Evolutionary conservation across 208 protist species (phyloP).

Genomic region (Leishmania lainsoni): DNA sequence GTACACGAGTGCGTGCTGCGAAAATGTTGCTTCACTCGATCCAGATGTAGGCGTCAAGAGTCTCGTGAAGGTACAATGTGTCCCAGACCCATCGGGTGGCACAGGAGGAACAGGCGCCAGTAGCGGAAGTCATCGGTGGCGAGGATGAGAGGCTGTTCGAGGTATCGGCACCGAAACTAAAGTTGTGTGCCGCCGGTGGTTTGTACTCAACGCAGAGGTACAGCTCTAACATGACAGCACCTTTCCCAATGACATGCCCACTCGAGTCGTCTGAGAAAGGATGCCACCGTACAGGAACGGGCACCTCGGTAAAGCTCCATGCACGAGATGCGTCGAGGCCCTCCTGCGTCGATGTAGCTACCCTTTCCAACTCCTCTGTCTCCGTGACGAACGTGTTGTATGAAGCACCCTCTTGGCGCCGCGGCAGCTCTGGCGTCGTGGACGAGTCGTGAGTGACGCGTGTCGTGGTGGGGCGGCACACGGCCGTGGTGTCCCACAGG

Average conservation of each 20-base stretch:
- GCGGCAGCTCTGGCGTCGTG: background rate
- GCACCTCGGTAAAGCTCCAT: constrained; percentile 22
- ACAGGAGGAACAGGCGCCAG: background rate
- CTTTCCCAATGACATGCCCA: background rate
- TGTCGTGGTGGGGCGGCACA: constrained; percentile 2
- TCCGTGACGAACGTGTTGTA: constrained; percentile 20
- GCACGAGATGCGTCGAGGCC: constrained; percentile 4
- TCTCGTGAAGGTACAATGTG: constrained; percentile 12
- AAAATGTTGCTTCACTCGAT: constrained; percentile 7
- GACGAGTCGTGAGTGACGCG: background rate
- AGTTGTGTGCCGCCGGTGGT: background rate
- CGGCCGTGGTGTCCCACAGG: constrained; percentile 19
- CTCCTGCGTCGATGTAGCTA: background rate
- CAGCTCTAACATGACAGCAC: constrained; percentile 3
- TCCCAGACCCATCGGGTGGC: background rate
- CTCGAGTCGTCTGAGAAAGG: constrained; percentile 1
- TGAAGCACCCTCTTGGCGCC: background rate
- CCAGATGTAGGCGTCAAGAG: constrained; percentile 25
- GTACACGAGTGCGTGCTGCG: background rate
- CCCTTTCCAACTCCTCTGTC: background rate
- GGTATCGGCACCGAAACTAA: background rate
- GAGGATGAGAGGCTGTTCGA: background rate
- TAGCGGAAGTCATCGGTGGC: background rate
- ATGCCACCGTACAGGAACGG: constrained; percentile 29
- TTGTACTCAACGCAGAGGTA: constrained; percentile 29